Evolutionary conservation across 1,139 yeast species (phyloP).

Genomic region (Sugiyamaella paludigena): DNA sequence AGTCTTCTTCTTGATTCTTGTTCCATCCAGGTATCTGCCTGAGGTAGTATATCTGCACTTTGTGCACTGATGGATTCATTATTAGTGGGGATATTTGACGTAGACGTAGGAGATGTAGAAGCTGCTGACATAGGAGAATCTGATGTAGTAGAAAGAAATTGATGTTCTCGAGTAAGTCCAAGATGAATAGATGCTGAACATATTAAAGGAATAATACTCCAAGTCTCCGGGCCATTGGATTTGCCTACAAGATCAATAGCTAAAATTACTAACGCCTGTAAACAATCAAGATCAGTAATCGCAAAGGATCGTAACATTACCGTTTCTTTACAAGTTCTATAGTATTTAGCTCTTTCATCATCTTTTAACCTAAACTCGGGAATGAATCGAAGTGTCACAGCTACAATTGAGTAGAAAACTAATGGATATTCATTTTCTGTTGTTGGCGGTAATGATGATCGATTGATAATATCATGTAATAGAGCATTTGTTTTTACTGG

Average conservation of each 20-base stretch:
- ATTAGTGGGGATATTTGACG: background rate
- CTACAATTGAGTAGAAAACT: slow-evolving; percentile 21
- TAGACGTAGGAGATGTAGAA: background rate
- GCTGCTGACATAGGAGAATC: background rate
- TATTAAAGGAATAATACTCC: slow-evolving; percentile 26
- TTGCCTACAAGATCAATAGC: slow-evolving; percentile 26
- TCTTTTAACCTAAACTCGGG: slow-evolving; percentile 16
- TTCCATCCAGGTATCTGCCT: slow-evolving; percentile 19
- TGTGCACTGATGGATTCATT: slow-evolving; percentile 19
- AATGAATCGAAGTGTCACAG: slow-evolving; percentile 23
- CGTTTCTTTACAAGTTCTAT: slow-evolving; percentile 23
- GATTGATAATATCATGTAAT: slow-evolving; percentile 10
- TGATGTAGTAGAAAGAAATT: background rate
- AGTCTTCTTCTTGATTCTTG: slow-evolving; percentile 25
- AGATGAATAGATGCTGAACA: slow-evolving; percentile 25
- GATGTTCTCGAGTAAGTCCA: slow-evolving; percentile 21
- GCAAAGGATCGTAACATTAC: slow-evolving; percentile 23
- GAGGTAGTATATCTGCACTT: slow-evolving; percentile 22
- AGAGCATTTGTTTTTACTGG: slow-evolving; percentile 14
- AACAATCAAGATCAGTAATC: slow-evolving; percentile 22
- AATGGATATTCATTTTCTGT: slow-evolving; percentile 18
- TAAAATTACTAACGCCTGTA: slow-evolving; percentile 25
- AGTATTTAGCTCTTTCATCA: slow-evolving; percentile 13
- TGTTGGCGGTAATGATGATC: background rate
- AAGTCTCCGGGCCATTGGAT: slow-evolving; percentile 28